phyloP scores from a whole-genome alignment of 1,284 basidiomycete genomes.

The Ganoderma lucidum region DNA sequence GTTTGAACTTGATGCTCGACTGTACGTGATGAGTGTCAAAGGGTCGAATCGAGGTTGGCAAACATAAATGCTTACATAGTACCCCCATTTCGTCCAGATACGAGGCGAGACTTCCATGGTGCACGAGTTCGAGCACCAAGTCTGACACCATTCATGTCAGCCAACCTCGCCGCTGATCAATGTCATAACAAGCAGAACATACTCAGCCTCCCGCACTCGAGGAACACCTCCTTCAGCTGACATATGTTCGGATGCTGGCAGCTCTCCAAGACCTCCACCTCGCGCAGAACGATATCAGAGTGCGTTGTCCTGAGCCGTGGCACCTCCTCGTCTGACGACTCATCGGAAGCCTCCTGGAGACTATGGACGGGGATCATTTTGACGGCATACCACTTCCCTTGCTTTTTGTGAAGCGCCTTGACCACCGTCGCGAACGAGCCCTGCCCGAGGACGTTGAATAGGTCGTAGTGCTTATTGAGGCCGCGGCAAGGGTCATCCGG shows the following conservation, averaged over 20 bases:
- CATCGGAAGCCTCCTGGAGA: conserved; percentile 33
- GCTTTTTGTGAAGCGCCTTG: conserved; percentile 69
- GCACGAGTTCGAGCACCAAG: conserved; percentile 23
- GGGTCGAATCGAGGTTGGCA: background rate
- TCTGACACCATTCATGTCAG: background rate
- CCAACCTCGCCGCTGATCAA: background rate
- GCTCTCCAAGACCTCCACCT: conserved; percentile 81
- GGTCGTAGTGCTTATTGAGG: conserved; percentile 66
- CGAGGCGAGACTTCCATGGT: conserved; percentile 52
- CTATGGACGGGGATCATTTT: conserved; percentile 75
- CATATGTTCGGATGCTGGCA: conserved; percentile 87
- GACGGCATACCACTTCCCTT: conserved; percentile 73
- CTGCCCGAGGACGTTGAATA: conserved; percentile 74
- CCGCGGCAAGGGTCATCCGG: conserved; percentile 60
- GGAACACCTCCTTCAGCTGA: conserved; percentile 81
- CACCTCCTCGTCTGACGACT: conserved; percentile 1
- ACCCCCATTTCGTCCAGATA: conserved; percentile 68
- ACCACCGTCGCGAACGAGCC: conserved; percentile 85
- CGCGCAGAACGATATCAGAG: conserved; percentile 49
- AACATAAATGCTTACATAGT: conserved; percentile 56
- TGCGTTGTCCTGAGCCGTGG: conserved; percentile 48
- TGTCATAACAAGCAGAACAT: conserved; percentile 31
- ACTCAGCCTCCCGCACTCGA: conserved; percentile 73
- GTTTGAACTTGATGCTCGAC: conserved; percentile 64
- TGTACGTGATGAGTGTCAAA: conserved; percentile 37